Base-by-base conservation (phyloP, 1,139 yeast species). In the Sugiyamaella grinbergsii region DNA sequence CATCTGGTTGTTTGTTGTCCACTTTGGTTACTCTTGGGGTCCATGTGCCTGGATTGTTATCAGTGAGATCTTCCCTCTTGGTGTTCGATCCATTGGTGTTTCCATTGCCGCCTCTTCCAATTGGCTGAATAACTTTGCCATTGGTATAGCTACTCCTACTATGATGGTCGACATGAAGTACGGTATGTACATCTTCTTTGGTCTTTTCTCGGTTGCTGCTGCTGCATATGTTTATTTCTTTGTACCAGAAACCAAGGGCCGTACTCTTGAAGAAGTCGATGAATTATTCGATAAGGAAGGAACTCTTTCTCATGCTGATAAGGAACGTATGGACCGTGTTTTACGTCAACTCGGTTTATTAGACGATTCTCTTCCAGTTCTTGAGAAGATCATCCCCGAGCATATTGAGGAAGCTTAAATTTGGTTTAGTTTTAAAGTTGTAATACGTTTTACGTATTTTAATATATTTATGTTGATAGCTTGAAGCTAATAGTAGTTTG, bases 111-210 rank as follows among this genome's bases (percentile, higher is more conserved):
- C 81, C 41, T 85, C 88, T 15, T 80, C 87, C 28, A 87, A 87
- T 73, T 87, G 95, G 95, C 58, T 84, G 47, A 82, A 84, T 73
- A 89, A 89, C 64, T 87, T 86, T 75, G 79, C 76, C 81, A 81
- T 69, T 88, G 93, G 64, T 82, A 79, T 66, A 88, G 85, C 53
- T 50, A 68, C 66, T 70, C 87, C 59, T 70, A 75, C 72, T 68
- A 82, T 74, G 71, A 82, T 71, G 73, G 75, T 58, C 62, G 69
- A 57, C 77, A 82, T 85, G 70, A 79, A 67, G 58, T 71, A 53
- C 81, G 80, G 28, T 69, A 82, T 76, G 1, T 78, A 78, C 63
- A 75, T 84, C n/a, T 83, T 85, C 42, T 86, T 85, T 73, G 87
- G 84, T 45, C 76, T 80, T 55, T 83, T 83, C 49, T 79, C 50